phyloP scores from a whole-genome alignment of 2,329 filamentous ascomycete species.

The Cucurbitaria berberidis region DNA sequence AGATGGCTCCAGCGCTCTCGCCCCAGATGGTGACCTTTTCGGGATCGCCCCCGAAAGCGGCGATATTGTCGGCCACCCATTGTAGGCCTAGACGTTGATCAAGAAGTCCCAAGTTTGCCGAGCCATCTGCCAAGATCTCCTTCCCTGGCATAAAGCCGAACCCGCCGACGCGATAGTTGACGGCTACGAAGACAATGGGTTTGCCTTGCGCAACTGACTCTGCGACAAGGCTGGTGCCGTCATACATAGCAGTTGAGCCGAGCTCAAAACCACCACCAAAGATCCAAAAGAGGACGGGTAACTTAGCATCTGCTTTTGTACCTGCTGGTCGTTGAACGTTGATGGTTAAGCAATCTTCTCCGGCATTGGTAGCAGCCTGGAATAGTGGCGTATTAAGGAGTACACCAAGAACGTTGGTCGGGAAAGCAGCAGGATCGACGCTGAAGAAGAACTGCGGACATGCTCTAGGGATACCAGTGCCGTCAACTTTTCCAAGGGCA shows the following conservation, averaged over 20 bases:
- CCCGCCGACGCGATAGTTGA: constrained; percentile 78
- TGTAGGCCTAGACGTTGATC: constrained; percentile 75
- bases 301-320: constrained; percentile 44
- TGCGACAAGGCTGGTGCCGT: constrained; percentile 49
- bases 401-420: constrained; percentile 45
- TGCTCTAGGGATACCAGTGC: constrained; percentile 62
- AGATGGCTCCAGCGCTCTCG: constrained; percentile 65
- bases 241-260: constrained; percentile 49
- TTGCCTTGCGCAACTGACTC: constrained; percentile 59
- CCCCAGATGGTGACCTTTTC: constrained; percentile 82
- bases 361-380: constrained; percentile 44
- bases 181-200: constrained; percentile 74
- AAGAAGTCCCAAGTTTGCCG: constrained; percentile 72
- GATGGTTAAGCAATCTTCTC: constrained; percentile 54
- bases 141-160: constrained; percentile 76
- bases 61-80: constrained; percentile 81
- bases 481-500: constrained; percentile 66
- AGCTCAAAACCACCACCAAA: constrained; percentile 53
- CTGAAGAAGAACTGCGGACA: constrained; percentile 77
- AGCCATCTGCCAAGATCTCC: constrained; percentile 70
- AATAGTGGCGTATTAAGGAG: constrained; percentile 50
- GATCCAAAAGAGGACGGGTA: constrained; percentile 59
- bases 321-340: constrained; percentile 52
- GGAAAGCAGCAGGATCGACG: constrained; percentile 47
- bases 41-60: constrained; percentile 77